Percentiles rank a stretch among this genome's conserved stretches.
phyloP scores from a whole-genome alignment of 1,139 yeast species.

The Geotrichum histeridarum region DNA sequence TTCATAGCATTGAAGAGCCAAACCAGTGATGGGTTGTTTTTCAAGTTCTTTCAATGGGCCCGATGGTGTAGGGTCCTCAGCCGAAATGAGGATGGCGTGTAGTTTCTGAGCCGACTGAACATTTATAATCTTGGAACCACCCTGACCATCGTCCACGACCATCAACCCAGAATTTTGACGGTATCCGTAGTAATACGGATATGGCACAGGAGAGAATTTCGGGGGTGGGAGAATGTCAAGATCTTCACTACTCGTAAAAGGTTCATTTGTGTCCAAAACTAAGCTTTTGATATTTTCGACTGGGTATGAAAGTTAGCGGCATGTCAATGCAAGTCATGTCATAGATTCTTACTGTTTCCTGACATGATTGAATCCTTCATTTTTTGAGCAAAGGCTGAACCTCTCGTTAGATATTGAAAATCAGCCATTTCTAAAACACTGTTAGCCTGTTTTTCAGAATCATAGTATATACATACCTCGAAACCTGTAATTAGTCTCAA shows the following conservation, averaged over 20 bases:
- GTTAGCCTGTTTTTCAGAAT: not conserved
- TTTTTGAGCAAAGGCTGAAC: slow-evolving; percentile 47
- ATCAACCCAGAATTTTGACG: slow-evolving; percentile 52
- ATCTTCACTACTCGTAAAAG: slow-evolving; percentile 36
- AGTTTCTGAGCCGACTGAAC: slow-evolving; percentile 34
- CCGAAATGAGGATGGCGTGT: slow-evolving; percentile 29
- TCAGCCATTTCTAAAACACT: slow-evolving; percentile 64
- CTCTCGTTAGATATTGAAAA: slow-evolving; percentile 66
- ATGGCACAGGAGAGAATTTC: slow-evolving; percentile 63
- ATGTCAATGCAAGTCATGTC: not conserved
- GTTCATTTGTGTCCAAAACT: slow-evolving; percentile 33
- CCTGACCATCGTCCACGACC: slow-evolving; percentile 52
- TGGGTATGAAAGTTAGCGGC: slow-evolving; percentile 1
- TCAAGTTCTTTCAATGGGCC: slow-evolving; percentile 44
- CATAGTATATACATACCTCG: slow-evolving; percentile 36
- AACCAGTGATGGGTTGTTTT: slow-evolving; percentile 32
- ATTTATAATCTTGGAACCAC: slow-evolving; percentile 32
- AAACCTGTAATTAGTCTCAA: slow-evolving; percentile 69
- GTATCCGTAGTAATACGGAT: slow-evolving; percentile 72
- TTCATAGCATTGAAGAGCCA: slow-evolving; percentile 45
- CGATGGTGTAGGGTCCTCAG: slow-evolving; percentile 37
- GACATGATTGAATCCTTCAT: slow-evolving; percentile 42
- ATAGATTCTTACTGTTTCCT: slow-evolving; percentile 33
- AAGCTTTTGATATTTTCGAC: slow-evolving; percentile 37
- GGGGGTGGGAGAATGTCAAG: slow-evolving; percentile 86